A percentile compares a stretch with the other conserved stretches of the same genome.
These are phyloP conservation scores for Neurospora tetrasperma DNA, from an alignment of 495 filamentous ascomycete genomes.

Conservation along the genomic window DNA sequence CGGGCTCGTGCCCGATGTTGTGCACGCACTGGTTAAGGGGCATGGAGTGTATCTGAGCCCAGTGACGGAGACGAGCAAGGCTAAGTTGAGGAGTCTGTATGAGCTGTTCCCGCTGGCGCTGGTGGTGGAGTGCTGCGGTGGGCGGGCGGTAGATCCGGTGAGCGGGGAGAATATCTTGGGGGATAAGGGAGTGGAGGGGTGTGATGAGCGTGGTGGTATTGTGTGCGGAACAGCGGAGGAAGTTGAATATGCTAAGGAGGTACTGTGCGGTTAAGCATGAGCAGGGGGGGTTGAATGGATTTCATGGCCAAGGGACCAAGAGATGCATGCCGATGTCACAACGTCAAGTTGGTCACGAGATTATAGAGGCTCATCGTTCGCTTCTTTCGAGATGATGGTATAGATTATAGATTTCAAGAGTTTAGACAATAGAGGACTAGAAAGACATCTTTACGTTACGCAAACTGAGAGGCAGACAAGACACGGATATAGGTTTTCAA, in stretches of 20 bases:
- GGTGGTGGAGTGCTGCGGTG: conserved; percentile 43
- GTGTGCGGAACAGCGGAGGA: conserved; percentile 39
- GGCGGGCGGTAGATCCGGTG: conserved; percentile 32
- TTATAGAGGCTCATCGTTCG: neutral
- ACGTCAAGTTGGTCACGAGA: neutral
- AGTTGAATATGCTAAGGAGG: conserved; percentile 20
- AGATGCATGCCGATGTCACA: neutral
- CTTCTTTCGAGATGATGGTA: neutral
- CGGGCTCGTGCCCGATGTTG: conserved; percentile 44
- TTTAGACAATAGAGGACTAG: neutral
- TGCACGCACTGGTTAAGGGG: conserved; percentile 41
- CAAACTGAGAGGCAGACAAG: neutral
- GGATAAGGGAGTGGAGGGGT: conserved; percentile 20
- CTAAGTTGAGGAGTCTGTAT: conserved; percentile 41
- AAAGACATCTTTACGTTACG: neutral
- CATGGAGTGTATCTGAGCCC: conserved; percentile 43
- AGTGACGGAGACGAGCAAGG: conserved; percentile 31
- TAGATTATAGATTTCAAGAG: neutral
- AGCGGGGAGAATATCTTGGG: conserved; percentile 29
- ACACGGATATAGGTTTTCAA: neutral
- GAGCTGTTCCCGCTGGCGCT: conserved; percentile 42
- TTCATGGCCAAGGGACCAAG: neutral
- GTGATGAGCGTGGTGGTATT: conserved; percentile 38
- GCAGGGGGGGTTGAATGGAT: neutral
- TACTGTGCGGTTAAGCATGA: neutral